Evolutionary conservation across 1,139 yeast species (phyloP).

Genomic region (Pichia sp.): DNA sequence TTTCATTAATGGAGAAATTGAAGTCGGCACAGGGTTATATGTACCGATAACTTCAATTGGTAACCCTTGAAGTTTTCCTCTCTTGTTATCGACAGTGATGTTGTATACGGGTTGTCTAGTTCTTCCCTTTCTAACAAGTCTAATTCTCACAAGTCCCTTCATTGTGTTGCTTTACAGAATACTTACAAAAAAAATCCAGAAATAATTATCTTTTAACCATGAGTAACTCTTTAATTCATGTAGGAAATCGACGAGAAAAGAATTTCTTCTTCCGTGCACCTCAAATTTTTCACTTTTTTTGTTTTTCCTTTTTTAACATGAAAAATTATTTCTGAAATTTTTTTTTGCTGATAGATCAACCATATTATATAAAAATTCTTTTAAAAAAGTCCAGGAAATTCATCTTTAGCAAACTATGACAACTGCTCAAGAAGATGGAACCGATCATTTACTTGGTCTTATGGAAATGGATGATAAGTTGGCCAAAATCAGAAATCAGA

Average conservation of each 20-base stretch:
- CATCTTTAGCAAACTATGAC: conserved; percentile 7
- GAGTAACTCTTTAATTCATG: not conserved
- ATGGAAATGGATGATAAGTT: conserved; percentile 61
- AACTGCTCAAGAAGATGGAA: conserved; percentile 42
- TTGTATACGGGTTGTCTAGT: conserved; percentile 82
- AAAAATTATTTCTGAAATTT: not conserved
- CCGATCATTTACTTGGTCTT: conserved; percentile 20
- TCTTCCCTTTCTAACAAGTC: conserved; percentile 92
- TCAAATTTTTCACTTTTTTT: not conserved
- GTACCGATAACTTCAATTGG: conserved; percentile 97
- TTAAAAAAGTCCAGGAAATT: not conserved
- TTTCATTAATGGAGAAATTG: conserved; percentile 54
- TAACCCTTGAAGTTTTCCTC: conserved; percentile 68
- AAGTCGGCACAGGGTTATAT: conserved; percentile 76
- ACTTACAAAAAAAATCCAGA: too few species aligned
- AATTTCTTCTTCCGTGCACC: not conserved
- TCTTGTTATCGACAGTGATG: conserved; percentile 77
- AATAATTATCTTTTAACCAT: not conserved
- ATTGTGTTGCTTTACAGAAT: conserved; percentile 18
- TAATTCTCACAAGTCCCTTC: conserved; percentile 56
- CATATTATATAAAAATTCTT: conserved; percentile 1
- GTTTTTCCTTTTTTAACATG: conserved; percentile 5
- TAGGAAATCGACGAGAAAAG: not conserved
- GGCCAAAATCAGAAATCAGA: conserved; percentile 63
- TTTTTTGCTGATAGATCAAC: conserved; percentile 8